These are phyloP conservation scores for Nyssa sinensis DNA, from an alignment of 148 eudicot species.

Conservation along the genomic window DNA sequence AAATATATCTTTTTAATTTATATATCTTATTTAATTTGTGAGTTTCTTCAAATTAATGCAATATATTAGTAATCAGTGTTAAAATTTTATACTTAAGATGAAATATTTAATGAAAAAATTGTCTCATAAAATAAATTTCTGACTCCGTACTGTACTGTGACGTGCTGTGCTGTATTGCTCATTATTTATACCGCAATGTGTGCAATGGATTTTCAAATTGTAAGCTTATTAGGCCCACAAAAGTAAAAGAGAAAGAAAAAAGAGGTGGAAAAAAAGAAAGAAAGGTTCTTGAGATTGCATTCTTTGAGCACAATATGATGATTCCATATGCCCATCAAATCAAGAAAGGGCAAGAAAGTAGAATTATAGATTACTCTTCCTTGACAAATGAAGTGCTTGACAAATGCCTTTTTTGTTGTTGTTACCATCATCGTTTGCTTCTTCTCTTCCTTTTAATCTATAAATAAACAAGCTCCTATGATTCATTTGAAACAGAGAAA, in stretches of 20 bases:
- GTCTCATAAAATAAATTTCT: too few relatives aligned
- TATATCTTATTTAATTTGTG: too few relatives aligned
- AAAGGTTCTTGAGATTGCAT: conserved; percentile 1
- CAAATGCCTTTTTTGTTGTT: too few relatives aligned
- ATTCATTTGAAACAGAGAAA: neutral
- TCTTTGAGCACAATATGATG: neutral
- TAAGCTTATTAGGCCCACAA: neutral
- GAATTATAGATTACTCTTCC: neutral
- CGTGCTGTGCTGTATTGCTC: too few relatives aligned
- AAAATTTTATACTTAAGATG: too few relatives aligned
- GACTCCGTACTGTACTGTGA: too few relatives aligned
- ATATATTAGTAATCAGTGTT: too few relatives aligned
- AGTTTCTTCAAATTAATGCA: too few relatives aligned
- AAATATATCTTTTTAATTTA: too few relatives aligned
- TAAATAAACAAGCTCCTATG: neutral
- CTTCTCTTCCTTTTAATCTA: neutral
- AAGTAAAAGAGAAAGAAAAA: neutral
- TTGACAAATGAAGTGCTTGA: neutral
- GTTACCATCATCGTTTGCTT: neutral
- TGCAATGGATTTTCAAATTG: too few relatives aligned
- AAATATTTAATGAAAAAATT: neutral
- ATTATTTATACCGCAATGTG: too few relatives aligned
- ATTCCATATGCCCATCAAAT: conserved; percentile 5
- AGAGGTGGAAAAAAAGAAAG: neutral
- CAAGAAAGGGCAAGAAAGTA: neutral